Base-by-base conservation (phyloP, 2,329 filamentous ascomycete genomes). In the Ceratocystis harringtonii region DNA sequence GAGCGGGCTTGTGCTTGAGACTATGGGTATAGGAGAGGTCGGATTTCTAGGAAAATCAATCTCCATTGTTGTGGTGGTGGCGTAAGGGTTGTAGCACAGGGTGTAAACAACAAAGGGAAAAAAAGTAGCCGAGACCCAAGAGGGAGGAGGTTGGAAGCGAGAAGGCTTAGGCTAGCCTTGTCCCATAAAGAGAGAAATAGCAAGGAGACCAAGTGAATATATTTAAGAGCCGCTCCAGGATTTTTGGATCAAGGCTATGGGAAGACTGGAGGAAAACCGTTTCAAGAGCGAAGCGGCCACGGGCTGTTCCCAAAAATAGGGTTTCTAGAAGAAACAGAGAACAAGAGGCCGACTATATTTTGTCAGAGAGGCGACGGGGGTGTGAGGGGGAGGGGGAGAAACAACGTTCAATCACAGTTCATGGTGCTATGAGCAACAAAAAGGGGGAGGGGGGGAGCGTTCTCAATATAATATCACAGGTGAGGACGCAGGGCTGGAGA, bases 21-120 rank as follows among this genome's bases (percentile, higher is more conserved):
- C 52, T 25, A 28, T 36, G 12, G 64, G 28, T 19, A 48, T 63
- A 25, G 30, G n/a, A 45, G 25, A 48, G 30, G 48, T 19, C 61
- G 63, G 66, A 63, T 65, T 61, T 48, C 60, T 58, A 22, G 63
- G 66, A 63, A 63, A 64, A 60, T 64, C 25, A 52, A 50, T 60
- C 6, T 64, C 58, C 66, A 63, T 65, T 44, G 45, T 58, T 22
- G 41, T 48, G 50, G 52, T 22, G 50, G 52, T 17, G 50, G 32
- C 50, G 50, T 55, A 62, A 50, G 43, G 61, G 52, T 22, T 44
- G 41, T 17, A 52, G 22, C 30, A 25, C 45, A 64, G 19, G 32
- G 25, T 52, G 48, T 52, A 10, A 44, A 25, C 19, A 19, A 32
- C 10, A 41, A 58, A 22, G 22, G 22, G 2, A 8, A n/a, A 41